phyloP scores from a whole-genome alignment of 1,284 basidiomycete species.

The Ustilago bromivora region DNA sequence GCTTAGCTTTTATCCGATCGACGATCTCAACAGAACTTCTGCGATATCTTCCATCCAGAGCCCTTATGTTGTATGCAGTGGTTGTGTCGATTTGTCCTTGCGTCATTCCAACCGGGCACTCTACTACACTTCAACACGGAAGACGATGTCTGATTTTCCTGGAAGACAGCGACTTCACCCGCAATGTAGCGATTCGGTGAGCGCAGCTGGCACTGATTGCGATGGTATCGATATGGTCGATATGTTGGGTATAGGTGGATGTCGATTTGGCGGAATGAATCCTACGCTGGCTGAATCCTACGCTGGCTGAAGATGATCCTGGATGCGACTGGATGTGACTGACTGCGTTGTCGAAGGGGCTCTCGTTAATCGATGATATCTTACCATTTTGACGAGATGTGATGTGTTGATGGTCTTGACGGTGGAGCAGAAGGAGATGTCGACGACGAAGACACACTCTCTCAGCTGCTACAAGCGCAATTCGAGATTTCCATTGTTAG shows the following conservation, averaged over 20 bases:
- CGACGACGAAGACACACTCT: neutral
- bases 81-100: neutral
- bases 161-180: neutral
- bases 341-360: slow-evolving; percentile 22
- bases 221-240: neutral
- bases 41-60: neutral
- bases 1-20: neutral
- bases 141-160: neutral
- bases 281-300: neutral
- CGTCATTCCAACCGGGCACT: neutral
- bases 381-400: slow-evolving; percentile 56
- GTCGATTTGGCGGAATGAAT: neutral
- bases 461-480: neutral
- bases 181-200: neutral
- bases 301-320: neutral
- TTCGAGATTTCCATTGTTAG: slow-evolving; percentile 10
- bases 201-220: neutral
- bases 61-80: neutral
- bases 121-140: neutral
- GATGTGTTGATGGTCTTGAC: slow-evolving; percentile 56
- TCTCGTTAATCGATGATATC: slow-evolving; percentile 28
- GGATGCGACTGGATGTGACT: slow-evolving; percentile 11
- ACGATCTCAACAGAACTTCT: neutral
- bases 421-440: slow-evolving; percentile 43
- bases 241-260: neutral